phyloP scores from a whole-genome alignment of 306 rosid species.

The Gastrolobium villosum region DNA sequence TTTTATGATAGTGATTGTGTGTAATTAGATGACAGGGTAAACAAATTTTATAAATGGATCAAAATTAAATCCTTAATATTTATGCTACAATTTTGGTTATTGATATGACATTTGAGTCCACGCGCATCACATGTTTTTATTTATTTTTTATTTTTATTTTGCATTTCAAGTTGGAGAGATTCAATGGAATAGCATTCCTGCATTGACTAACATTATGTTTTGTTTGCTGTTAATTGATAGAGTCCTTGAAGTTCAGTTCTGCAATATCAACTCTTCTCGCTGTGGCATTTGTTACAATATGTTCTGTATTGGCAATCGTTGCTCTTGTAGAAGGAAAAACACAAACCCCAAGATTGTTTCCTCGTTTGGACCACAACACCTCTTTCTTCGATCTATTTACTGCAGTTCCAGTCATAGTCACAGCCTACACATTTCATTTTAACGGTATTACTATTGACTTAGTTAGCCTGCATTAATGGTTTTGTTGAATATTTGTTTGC shows the following conservation, averaged over 20 bases:
- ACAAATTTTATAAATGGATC: no score
- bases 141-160: no score
- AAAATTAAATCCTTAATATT: no score
- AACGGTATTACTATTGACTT: conserved; percentile 74
- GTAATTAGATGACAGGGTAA: no score
- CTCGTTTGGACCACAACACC: conserved; percentile 67
- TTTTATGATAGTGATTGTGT: no score
- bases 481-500: no score
- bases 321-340: conserved; percentile 76
- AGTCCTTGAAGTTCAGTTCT: conserved; percentile 84
- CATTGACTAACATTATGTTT: conserved; percentile 15
- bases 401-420: conserved; percentile 91
- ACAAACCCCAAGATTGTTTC: conserved; percentile 68
- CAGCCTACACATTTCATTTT: conserved; percentile 97
- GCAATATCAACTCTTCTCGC: conserved; percentile 85
- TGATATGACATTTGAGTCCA: no score
- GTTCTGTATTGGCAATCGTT: conserved; percentile 73
- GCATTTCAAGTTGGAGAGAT: no score
- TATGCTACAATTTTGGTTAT: no score
- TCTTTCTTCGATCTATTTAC: conserved; percentile 91
- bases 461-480: not conserved
- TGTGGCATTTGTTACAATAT: conserved; percentile 77
- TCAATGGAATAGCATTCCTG: no score
- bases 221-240: conserved; percentile 50
- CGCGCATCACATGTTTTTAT: no score